Percentiles rank a stretch among this genome's conserved stretches.
Conservation (phyloP, 2,329 filamentous ascomycete genomes). For the Pseudogymnoascus sp. region DNA sequence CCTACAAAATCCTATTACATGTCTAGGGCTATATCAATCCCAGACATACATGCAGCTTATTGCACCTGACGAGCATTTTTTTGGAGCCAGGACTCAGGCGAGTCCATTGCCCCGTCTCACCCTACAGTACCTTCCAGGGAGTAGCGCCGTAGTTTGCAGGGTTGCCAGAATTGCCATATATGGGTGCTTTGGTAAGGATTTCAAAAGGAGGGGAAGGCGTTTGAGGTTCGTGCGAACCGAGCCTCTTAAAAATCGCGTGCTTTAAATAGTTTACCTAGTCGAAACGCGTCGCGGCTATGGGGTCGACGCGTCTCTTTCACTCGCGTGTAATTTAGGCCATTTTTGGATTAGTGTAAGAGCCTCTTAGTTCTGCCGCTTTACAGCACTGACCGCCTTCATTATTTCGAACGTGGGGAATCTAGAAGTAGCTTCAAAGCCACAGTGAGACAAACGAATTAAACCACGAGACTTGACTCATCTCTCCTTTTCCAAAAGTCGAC, state of each 20-base stretch:
- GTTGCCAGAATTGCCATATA: neutral
- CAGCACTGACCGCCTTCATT: conserved; percentile 10
- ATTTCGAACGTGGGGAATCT: conserved; percentile 10
- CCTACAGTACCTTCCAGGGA: neutral
- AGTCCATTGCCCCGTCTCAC: conserved; percentile 1
- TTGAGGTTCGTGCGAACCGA: conserved; percentile 9
- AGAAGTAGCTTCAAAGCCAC: neutral
- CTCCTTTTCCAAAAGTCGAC: conserved; percentile 2
- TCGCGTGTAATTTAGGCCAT: conserved; percentile 4
- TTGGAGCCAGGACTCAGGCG: neutral
- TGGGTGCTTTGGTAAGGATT: neutral
- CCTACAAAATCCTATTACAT: conserved; percentile 3
- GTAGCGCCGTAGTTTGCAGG: neutral
- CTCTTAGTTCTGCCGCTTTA: conserved; percentile 10
- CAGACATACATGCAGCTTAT: conserved; percentile 7
- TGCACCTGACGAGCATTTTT: conserved; percentile 9
- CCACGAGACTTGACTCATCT: conserved; percentile 6
- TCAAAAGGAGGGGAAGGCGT: neutral
- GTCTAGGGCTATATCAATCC: conserved; percentile 3
- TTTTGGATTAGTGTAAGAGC: neutral
- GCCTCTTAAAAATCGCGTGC: conserved; percentile 4
- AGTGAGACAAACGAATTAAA: conserved; percentile 2
- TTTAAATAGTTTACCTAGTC: conserved; percentile 3
- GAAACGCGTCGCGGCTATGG: conserved; percentile 5
- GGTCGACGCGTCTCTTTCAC: neutral